phyloP scores from a whole-genome alignment of 371 early-diverging fungal genomes.

The Actinomortierella ambigua region DNA sequence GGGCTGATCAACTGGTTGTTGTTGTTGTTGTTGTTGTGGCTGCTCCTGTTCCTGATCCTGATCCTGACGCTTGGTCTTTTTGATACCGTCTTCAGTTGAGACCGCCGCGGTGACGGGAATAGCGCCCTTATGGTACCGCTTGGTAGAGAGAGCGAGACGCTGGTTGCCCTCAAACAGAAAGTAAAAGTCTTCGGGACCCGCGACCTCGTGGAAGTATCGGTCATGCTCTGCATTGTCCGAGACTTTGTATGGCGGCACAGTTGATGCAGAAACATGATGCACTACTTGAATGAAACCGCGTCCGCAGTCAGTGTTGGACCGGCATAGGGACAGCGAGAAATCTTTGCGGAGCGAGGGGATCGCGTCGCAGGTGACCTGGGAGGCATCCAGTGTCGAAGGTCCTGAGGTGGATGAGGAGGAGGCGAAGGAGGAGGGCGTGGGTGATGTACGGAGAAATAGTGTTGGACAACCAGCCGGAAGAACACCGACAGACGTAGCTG shows the following conservation, averaged over 20 bases:
- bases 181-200: conserved; percentile 37
- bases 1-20: too few species aligned
- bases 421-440: too few species aligned
- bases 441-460: too few species aligned
- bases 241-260: conserved; percentile 1
- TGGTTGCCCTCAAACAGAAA: conserved; percentile 25
- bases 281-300: conserved; percentile 28
- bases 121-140: too few species aligned
- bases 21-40: too few species aligned
- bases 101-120: too few species aligned
- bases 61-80: not conserved
- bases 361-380: conserved; percentile 13
- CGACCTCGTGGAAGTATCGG: conserved; percentile 14
- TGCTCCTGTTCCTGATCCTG: too few species aligned
- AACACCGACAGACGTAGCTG: too few species aligned
- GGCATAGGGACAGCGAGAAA: conserved; percentile 16
- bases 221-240: conserved; percentile 20
- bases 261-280: conserved; percentile 1
- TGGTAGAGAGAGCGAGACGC: conserved; percentile 23
- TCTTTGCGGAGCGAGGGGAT: conserved; percentile 19
- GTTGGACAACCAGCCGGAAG: too few species aligned
- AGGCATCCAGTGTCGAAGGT: too few species aligned
- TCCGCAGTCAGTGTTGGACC: conserved; percentile 20
- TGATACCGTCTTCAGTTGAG: too few species aligned
- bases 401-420: too few species aligned